Evolutionary conservation across 768 basidiomycete genomes (phyloP), one percentile per base, ranked within the genome.

Genomic region (Mrakia hoshinonis): DNA sequence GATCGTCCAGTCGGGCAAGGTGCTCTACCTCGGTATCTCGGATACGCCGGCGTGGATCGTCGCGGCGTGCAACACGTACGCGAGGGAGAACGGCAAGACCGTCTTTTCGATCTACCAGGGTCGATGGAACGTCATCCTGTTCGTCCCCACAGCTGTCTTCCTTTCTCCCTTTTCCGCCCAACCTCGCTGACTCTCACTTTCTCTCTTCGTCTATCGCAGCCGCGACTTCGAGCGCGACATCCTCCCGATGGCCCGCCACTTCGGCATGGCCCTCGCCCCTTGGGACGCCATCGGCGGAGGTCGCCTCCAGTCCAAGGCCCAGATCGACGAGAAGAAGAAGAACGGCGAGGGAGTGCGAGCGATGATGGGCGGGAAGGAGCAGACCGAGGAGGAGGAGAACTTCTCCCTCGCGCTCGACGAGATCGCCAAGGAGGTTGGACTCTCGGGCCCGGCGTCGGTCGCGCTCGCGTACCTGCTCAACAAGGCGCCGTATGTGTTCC

Each of bases 141-240:
- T 72, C 29, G 47, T 24, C 38, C 65, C 6, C 43, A 43, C 43
- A 43, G 15, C 7, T 22, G 26, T n/a, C 22, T 36, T 2, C 24
- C n/a, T 10, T 13, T n/a, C 29, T 12, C 18, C 36, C 46, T 0
- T 20, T 4, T 1, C 22, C 43, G 15, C 39, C 11, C 7, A 7
- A 15, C 6, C 43, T 43, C 15, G 15, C 43, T 43, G 43, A 43
- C 43, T 15, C 43, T 7, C 43, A 15, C 43, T 43, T n/a, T 43
- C 43, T 43, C 43, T 15, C 43, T 15, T 46, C 43, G 24, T 43
- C 22, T 0, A n/a, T 5, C 15, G 9, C 63, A 55, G 49, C 34
- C 80, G 81, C 20, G 79, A 80, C 66, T 78, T 82, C 29, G 81
- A 82, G 75, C 78, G 81, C 29, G 81, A 82, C 13, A 80, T 82